phyloP scores from a whole-genome alignment of 495 filamentous ascomycete genomes.

The Neurospora sp. region DNA sequence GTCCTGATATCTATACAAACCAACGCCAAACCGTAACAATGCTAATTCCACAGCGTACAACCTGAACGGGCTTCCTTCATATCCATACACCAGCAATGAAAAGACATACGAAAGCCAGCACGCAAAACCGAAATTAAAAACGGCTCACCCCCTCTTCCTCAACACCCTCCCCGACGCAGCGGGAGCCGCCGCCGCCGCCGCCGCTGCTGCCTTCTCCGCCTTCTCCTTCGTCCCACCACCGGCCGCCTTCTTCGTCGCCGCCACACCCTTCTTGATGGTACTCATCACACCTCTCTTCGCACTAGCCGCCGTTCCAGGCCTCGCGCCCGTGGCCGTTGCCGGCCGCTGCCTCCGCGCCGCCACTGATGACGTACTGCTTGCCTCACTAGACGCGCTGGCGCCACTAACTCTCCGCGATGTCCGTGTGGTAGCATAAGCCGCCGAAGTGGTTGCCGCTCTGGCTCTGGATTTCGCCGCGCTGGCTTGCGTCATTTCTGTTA shows the following conservation, averaged over 20 bases:
- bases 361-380: slow-evolving; percentile 32
- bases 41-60: not conserved
- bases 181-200: not conserved
- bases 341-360: slow-evolving; percentile 27
- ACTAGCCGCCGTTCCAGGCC: slow-evolving; percentile 14
- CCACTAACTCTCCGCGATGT: slow-evolving; percentile 36
- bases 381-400: slow-evolving; percentile 39
- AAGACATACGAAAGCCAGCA: not conserved
- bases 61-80: not conserved
- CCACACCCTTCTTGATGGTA: slow-evolving; percentile 31
- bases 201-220: slow-evolving; percentile 15
- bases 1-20: not conserved
- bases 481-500: slow-evolving; percentile 7
- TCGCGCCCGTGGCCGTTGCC: slow-evolving; percentile 24
- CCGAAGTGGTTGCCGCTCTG: slow-evolving; percentile 10
- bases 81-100: not conserved
- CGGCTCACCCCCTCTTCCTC: slow-evolving; percentile 35
- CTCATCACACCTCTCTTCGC: slow-evolving; percentile 31
- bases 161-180: slow-evolving; percentile 31
- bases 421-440: slow-evolving; percentile 24
- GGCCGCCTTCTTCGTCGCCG: slow-evolving; percentile 22
- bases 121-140: not conserved
- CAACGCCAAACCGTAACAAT: not conserved
- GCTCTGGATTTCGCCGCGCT: slow-evolving; percentile 26
- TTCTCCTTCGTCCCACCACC: slow-evolving; percentile 29